Evolutionary conservation across 2,329 filamentous ascomycete species (phyloP).

Genomic region (Alternaria brassicicola): DNA sequence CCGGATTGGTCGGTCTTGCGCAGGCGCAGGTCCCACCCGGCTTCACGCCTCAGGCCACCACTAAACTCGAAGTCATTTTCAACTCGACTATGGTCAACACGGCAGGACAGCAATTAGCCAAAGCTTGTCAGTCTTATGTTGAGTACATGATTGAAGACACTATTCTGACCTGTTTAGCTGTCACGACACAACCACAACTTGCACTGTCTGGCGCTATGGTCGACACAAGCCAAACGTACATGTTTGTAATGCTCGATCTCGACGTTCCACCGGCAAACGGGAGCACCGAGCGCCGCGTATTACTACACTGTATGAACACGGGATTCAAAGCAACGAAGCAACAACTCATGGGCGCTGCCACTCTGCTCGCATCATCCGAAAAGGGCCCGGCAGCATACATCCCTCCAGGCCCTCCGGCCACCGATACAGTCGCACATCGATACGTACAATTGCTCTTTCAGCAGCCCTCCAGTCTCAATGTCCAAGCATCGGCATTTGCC

Average conservation of each 20-base stretch:
- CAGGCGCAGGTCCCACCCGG: conserved; percentile 43
- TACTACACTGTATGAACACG: conserved; percentile 44
- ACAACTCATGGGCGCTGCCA: conserved; percentile 24
- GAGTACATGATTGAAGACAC: not conserved
- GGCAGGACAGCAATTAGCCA: conserved; percentile 37
- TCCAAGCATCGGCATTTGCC: conserved; percentile 31
- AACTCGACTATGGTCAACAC: conserved; percentile 38
- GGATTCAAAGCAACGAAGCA: conserved; percentile 44
- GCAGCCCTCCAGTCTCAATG: conserved; percentile 34
- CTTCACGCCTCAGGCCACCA: conserved; percentile 37
- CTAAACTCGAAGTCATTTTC: conserved; percentile 41
- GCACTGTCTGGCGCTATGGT: conserved; percentile 27
- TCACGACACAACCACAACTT: conserved; percentile 35
- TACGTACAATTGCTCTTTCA: conserved; percentile 45
- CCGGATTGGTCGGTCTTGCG: conserved; percentile 30
- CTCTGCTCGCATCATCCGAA: conserved; percentile 35
- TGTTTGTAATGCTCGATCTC: conserved; percentile 47
- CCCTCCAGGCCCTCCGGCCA: conserved; percentile 41
- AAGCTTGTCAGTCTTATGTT: conserved; percentile 31
- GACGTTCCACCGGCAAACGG: conserved; percentile 38
- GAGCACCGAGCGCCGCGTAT: conserved; percentile 33
- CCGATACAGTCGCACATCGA: conserved; percentile 42
- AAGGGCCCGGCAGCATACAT: conserved; percentile 43
- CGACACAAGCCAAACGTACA: conserved; percentile 31
- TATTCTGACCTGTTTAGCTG: conserved; percentile 28